phyloP scores from a whole-genome alignment of 106 monocot genomes.

The Dioscorea dumetorum region DNA sequence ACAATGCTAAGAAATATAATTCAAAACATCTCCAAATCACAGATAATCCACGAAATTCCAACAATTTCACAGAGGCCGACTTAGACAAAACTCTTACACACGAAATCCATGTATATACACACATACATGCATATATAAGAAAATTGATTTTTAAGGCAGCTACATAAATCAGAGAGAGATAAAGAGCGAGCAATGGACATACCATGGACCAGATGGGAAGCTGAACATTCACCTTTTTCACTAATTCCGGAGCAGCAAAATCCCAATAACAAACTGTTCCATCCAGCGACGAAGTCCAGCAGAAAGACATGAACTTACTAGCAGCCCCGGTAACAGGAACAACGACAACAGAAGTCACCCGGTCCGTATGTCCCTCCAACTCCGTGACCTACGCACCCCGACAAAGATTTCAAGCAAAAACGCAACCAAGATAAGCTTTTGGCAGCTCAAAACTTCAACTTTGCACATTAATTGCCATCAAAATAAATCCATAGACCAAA shows the following conservation, averaged over 20 bases:
- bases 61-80: too few relatives aligned
- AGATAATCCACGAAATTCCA: too few relatives aligned
- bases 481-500: background rate
- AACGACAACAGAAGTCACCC: constrained; percentile 55
- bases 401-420: too few relatives aligned
- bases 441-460: background rate
- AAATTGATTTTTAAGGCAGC: too few relatives aligned
- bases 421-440: constrained; percentile 12
- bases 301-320: constrained; percentile 39
- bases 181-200: background rate
- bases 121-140: too few relatives aligned
- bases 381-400: constrained; percentile 32
- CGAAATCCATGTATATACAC: too few relatives aligned
- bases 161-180: too few relatives aligned
- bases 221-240: constrained; percentile 48
- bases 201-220: constrained; percentile 64
- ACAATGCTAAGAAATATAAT: too few relatives aligned
- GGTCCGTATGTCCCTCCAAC: constrained; percentile 45
- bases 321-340: constrained; percentile 25
- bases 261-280: constrained; percentile 69
- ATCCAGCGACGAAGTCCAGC: constrained; percentile 70
- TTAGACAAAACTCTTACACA: too few relatives aligned
- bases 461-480: background rate
- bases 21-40: too few relatives aligned
- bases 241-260: constrained; percentile 31